Evolutionary conservation across 2,329 filamentous ascomycete species (phyloP).

Genomic region (Colletotrichum spaethianum): DNA sequence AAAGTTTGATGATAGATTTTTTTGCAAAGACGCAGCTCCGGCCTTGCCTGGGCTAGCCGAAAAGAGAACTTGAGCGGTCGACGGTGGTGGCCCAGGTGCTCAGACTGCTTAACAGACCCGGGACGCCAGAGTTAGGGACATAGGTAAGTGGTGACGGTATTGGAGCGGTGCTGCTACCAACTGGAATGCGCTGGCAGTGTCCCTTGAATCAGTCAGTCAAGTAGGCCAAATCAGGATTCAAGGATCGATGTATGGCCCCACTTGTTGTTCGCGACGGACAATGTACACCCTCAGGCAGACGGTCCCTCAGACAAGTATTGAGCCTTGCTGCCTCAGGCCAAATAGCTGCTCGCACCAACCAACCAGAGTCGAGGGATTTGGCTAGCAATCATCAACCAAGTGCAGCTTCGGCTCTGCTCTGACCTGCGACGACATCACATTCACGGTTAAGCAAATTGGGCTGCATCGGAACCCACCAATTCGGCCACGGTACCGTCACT

Average conservation of each 20-base stretch:
- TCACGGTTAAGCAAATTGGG: conserved; percentile 43
- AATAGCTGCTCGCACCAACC: conserved; percentile 15
- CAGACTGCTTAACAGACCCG: neutral
- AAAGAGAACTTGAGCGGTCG: conserved; percentile 18
- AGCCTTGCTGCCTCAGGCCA: conserved; percentile 53
- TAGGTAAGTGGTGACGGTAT: neutral
- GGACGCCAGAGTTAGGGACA: too few relatives aligned
- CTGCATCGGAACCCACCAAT: conserved; percentile 51
- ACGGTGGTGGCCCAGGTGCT: neutral
- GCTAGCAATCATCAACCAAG: conserved; percentile 43
- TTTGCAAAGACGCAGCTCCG: conserved; percentile 38
- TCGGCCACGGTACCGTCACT: conserved; percentile 51
- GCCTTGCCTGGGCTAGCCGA: conserved; percentile 40
- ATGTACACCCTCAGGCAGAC: neutral
- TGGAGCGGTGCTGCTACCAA: neutral
- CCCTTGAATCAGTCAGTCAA: conserved; percentile 7
- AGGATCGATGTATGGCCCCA: neutral
- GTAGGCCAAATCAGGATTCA: neutral
- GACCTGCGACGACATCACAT: conserved; percentile 45
- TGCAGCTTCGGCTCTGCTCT: conserved; percentile 36
- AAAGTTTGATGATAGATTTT: conserved; percentile 57
- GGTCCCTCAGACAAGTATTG: neutral
- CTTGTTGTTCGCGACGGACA: neutral
- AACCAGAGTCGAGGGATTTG: conserved; percentile 42
- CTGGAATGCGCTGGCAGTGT: neutral